phyloP scores from a whole-genome alignment of 2,329 filamentous ascomycete species.

The Neofusicoccum cordaticola region DNA sequence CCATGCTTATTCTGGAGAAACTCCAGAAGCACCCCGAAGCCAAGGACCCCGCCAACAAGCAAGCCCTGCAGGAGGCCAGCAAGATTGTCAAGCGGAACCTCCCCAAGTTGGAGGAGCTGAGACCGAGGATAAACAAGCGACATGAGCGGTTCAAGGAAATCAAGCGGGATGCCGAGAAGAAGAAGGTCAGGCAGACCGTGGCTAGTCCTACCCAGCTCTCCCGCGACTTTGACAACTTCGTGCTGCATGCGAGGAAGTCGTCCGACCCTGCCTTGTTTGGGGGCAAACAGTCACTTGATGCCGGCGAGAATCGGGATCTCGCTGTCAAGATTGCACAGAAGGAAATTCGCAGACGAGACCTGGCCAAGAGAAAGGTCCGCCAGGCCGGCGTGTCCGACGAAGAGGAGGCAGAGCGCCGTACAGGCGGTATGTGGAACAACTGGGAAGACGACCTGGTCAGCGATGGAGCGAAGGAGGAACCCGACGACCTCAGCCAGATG shows the following conservation, averaged over 20 bases:
- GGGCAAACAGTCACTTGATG: slow-evolving; percentile 30
- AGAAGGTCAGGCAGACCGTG: slow-evolving; percentile 24
- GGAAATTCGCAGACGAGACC: slow-evolving; percentile 34
- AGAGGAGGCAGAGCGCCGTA: slow-evolving; percentile 56
- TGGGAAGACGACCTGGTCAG: slow-evolving; percentile 46
- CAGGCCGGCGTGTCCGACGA: slow-evolving; percentile 57
- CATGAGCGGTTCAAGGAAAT: slow-evolving; percentile 64
- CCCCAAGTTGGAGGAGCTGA: slow-evolving; percentile 70
- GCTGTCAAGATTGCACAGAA: slow-evolving; percentile 35
- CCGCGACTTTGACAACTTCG: slow-evolving; percentile 21
- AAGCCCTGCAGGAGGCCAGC: slow-evolving; percentile 55
- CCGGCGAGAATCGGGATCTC: slow-evolving; percentile 30
- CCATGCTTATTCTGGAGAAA: slow-evolving; percentile 74
- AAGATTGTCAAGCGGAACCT: slow-evolving; percentile 64
- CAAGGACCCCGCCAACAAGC: slow-evolving; percentile 59
- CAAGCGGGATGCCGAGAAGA: slow-evolving; percentile 40
- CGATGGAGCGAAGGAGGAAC: slow-evolving; percentile 26
- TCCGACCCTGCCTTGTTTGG: slow-evolving; percentile 25
- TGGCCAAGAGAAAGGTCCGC: slow-evolving; percentile 35
- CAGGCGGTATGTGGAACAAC: slow-evolving; percentile 52
- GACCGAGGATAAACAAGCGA: slow-evolving; percentile 70
- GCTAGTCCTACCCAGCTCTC: slow-evolving; percentile 26
- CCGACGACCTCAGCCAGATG: slow-evolving; percentile 49
- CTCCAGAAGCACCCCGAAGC: slow-evolving; percentile 74
- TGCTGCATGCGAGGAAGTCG: slow-evolving; percentile 9